Conservation (phyloP, 129 eudicot genomes). For the Saposhnikovia divaricata region DNA sequence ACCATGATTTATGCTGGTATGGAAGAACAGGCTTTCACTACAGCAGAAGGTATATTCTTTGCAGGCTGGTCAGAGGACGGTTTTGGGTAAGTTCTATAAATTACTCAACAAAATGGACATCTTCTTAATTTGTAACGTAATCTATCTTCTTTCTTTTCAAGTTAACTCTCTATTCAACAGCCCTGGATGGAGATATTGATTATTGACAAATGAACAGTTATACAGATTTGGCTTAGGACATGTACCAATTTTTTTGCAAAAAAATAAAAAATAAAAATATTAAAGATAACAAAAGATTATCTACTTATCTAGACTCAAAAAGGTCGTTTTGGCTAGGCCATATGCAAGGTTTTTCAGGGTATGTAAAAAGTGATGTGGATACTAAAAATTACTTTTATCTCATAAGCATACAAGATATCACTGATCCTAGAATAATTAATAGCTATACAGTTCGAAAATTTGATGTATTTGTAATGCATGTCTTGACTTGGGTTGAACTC, state of each 20-base stretch:
- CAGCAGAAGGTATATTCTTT: slow-evolving; percentile 88
- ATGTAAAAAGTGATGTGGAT: not conserved
- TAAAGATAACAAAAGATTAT: not conserved
- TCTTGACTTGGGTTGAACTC: not conserved
- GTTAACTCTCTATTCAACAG: not conserved
- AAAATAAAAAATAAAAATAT: not conserved
- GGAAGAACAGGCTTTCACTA: slow-evolving; percentile 69
- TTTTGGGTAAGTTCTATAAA: slow-evolving; percentile 49
- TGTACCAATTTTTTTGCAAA: not conserved
- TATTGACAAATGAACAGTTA: too few species aligned
- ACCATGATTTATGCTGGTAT: slow-evolving; percentile 93
- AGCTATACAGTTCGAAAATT: not conserved
- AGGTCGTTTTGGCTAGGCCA: not conserved
- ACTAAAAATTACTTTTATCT: not conserved
- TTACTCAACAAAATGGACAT: not conserved
- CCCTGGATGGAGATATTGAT: not conserved
- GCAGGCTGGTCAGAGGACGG: slow-evolving; percentile 99
- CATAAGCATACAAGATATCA: not conserved
- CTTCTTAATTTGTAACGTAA: not conserved
- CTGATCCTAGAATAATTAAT: not conserved
- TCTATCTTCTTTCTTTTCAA: not conserved
- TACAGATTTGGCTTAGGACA: not conserved
- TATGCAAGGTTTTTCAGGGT: not conserved
- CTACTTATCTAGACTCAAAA: not conserved
- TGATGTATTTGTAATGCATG: not conserved